phyloP scores from a whole-genome alignment of 2,329 filamentous ascomycete species.

The Fusarium buharicum region DNA sequence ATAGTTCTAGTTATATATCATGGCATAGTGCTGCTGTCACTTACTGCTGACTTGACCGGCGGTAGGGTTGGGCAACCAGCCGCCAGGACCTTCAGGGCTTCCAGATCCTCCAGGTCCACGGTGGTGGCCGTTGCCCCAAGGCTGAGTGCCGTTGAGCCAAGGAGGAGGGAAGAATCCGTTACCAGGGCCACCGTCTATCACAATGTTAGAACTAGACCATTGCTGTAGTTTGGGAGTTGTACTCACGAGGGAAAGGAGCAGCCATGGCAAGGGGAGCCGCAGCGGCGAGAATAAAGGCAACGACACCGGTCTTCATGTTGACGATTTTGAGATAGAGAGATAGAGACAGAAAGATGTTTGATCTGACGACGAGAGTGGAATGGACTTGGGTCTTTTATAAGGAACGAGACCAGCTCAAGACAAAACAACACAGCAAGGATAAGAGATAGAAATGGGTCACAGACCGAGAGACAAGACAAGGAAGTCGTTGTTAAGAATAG shows the following conservation, averaged over 20 bases:
- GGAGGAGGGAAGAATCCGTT: conserved; percentile 13
- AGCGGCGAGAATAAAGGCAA: conserved; percentile 34
- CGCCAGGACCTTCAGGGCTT: conserved; percentile 17
- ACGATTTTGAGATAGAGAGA: neutral
- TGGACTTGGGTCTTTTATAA: conserved; percentile 20
- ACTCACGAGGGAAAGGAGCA: conserved; percentile 31
- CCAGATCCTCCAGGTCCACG: conserved; percentile 7
- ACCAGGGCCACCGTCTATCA: conserved; percentile 9
- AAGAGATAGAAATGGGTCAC: conserved; percentile 23
- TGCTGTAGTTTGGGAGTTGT: neutral
- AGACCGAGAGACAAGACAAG: conserved; percentile 17
- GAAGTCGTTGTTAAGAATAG: conserved; percentile 23
- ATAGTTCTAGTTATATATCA: neutral
- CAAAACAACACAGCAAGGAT: conserved; percentile 16
- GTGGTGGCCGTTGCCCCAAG: neutral
- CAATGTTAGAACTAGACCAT: neutral
- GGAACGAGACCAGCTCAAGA: conserved; percentile 28
- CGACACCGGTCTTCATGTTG: conserved; percentile 43
- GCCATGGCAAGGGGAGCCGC: conserved; percentile 34
- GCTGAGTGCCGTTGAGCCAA: conserved; percentile 20
- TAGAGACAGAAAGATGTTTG: conserved; percentile 13
- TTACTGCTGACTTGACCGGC: conserved; percentile 13
- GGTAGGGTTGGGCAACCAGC: conserved; percentile 17
- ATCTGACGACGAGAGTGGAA: neutral
- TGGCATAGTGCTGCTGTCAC: neutral